Conservation (phyloP, 257 asterid species). For the Solanum tarijense region DNA sequence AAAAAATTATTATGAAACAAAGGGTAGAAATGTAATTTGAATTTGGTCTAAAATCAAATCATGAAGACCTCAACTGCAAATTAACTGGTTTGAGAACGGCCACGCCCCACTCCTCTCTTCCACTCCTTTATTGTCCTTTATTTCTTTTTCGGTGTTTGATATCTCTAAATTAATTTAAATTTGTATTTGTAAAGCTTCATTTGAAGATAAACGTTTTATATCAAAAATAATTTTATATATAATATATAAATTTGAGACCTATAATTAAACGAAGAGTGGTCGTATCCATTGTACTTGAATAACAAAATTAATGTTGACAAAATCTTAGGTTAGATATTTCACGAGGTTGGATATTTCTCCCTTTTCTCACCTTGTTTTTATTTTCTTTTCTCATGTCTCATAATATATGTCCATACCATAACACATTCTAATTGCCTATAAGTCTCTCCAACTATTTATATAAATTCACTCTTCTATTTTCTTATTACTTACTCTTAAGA, state of each 20-base stretch:
- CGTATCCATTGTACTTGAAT: not conserved
- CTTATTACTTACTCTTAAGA: not conserved
- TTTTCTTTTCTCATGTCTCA: not conserved
- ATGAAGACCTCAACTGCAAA: not conserved
- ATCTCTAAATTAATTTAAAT: not conserved
- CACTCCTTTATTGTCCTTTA: not conserved
- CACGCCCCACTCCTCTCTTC: not conserved
- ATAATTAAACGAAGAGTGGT: no score
- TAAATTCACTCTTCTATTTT: not conserved
- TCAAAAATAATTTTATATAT: fast-evolving
- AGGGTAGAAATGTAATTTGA: not conserved
- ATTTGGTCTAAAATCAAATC: not conserved
- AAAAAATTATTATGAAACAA: not conserved
- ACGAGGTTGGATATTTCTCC: not conserved
- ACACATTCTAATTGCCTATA: not conserved
- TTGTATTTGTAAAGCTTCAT: fast-evolving
- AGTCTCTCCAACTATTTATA: not conserved
- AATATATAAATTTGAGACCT: fast-evolving
- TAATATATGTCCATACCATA: not conserved
- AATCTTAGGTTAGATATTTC: not conserved
- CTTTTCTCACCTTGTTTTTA: not conserved
- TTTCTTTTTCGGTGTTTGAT: fast-evolving
- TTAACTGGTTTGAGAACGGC: not conserved
- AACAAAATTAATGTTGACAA: not conserved
- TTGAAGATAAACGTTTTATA: fast-evolving